Conservation (phyloP, 441 rosid genomes). For the Erysimum cheiri region DNA sequence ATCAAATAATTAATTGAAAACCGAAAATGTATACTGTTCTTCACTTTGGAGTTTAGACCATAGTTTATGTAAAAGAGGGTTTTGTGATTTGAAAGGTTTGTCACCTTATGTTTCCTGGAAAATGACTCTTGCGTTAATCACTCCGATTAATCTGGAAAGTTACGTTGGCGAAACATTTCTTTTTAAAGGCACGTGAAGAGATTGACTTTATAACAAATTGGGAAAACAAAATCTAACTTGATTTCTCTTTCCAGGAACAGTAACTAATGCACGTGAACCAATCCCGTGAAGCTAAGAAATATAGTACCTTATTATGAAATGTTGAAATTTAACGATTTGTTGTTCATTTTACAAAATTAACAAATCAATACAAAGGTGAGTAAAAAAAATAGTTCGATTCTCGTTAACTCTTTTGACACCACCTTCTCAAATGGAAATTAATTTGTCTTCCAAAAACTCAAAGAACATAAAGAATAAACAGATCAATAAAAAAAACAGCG, state of each 20-base stretch:
- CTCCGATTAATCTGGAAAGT: conserved; percentile 32
- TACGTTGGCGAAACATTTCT: conserved; percentile 13
- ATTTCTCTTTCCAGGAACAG: conserved; percentile 23
- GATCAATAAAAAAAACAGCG: conserved; percentile 1
- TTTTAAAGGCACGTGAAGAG: conserved; percentile 30
- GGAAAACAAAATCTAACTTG: conserved; percentile 12
- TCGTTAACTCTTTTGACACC: conserved; percentile 11
- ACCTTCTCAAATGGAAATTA: conserved; percentile 24
- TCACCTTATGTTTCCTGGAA: conserved; percentile 21
- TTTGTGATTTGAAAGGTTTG: conserved; percentile 10
- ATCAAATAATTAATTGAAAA: neutral
- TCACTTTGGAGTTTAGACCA: neutral
- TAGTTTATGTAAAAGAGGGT: neutral
- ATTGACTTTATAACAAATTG: conserved; percentile 26
- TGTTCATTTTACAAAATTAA: conserved; percentile 18
- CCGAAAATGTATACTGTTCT: conserved; percentile 13
- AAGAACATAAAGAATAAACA: conserved; percentile 38
- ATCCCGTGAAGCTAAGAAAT: conserved; percentile 9
- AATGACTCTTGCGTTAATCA: conserved; percentile 28
- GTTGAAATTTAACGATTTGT: neutral
- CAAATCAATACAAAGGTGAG: conserved; percentile 25
- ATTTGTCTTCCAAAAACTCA: neutral
- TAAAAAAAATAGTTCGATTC: conserved; percentile 40
- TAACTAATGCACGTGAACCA: conserved; percentile 5
- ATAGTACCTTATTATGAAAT: neutral